These are phyloP conservation scores for Daldinia sp. DNA, from an alignment of 2,329 filamentous ascomycete species.

Conservation along the genomic window DNA sequence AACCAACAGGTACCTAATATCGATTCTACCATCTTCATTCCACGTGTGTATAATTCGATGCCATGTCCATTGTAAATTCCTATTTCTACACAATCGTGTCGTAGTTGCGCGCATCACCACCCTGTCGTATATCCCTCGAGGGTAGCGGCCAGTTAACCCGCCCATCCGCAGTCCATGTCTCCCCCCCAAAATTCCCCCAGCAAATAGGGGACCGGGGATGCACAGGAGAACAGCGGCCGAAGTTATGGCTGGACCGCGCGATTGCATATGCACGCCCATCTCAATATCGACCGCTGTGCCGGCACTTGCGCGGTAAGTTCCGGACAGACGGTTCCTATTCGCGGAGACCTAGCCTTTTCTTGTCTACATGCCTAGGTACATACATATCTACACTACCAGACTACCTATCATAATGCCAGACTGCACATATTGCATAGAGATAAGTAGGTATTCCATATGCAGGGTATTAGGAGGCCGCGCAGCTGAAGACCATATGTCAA, in stretches of 20 bases:
- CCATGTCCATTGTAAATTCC: background rate
- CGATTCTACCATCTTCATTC: background rate
- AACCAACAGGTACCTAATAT: background rate
- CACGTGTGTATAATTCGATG: background rate
- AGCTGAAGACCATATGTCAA: background rate
- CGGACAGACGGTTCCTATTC: slow-evolving; percentile 12
- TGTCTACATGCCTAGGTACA: background rate
- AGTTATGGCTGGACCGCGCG: background rate
- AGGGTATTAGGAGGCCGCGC: background rate
- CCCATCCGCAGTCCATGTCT: background rate
- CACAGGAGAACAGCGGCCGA: background rate
- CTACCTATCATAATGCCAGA: no score
- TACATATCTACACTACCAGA: no score
- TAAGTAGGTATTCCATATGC: background rate
- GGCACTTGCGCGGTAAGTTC: slow-evolving; percentile 30
- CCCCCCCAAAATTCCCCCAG: background rate
- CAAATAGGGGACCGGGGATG: background rate
- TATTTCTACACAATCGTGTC: no score
- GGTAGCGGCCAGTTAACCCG: background rate
- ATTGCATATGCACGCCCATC: slow-evolving; percentile 15
- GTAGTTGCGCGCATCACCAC: no score
- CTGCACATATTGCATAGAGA: no score
- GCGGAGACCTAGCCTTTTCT: background rate
- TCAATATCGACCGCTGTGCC: slow-evolving; percentile 21
- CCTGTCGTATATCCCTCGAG: background rate